These are phyloP conservation scores for Beverwykella pulmonaria DNA, from an alignment of 495 filamentous ascomycete genomes.

Conservation along the genomic window DNA sequence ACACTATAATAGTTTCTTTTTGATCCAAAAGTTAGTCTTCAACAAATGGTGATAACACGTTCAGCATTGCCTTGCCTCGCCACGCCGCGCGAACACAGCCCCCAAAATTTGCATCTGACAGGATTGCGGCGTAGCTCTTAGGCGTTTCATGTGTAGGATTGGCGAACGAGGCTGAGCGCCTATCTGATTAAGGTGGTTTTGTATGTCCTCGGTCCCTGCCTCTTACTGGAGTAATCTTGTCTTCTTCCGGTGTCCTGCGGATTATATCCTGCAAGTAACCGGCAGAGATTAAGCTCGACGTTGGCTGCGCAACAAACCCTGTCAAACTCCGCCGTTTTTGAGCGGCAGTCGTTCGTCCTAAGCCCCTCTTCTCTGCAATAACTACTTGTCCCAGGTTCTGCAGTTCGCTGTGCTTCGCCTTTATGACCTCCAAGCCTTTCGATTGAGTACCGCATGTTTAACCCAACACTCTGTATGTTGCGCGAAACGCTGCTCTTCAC, in stretches of 20 bases:
- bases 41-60: not conserved
- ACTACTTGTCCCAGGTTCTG: not conserved
- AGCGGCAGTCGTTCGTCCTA: not conserved
- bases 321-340: not conserved
- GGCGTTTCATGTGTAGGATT: not conserved
- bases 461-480: not conserved
- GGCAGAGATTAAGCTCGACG: not conserved
- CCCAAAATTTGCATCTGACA: not conserved
- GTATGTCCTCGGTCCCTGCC: not conserved
- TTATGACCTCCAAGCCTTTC: not conserved
- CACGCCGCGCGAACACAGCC: not conserved
- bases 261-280: not conserved
- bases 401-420: not conserved
- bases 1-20: not conserved
- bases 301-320: slow-evolving; percentile 10
- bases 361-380: not conserved
- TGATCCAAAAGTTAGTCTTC: not conserved
- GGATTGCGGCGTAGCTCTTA: not conserved
- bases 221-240: slow-evolving; percentile 8
- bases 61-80: not conserved
- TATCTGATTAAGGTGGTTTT: slow-evolving; percentile 7
- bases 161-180: slow-evolving; percentile 2
- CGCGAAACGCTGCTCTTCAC: not conserved
- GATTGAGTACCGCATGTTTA: not conserved
- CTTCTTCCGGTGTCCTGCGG: not conserved